Evolutionary conservation across 1,139 yeast species (phyloP).

Genomic region (Suhomyces yuchorum): DNA sequence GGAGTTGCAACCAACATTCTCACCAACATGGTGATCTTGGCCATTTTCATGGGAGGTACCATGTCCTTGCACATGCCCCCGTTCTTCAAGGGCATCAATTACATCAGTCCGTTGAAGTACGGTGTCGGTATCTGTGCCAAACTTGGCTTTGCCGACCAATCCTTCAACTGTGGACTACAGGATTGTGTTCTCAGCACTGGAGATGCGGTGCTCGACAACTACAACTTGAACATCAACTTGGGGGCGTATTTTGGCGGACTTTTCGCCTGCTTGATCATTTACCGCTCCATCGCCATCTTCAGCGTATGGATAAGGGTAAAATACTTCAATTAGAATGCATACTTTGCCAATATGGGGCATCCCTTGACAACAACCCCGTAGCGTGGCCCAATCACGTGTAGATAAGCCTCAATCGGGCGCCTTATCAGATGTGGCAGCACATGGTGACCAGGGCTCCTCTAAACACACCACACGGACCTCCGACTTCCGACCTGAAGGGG

Average conservation of each 20-base stretch:
- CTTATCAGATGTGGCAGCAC: constrained; percentile 3
- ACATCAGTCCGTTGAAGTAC: constrained; percentile 28
- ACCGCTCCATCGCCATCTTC: constrained; percentile 23
- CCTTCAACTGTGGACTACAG: constrained; percentile 32
- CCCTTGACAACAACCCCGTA: neutral
- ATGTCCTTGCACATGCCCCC: constrained; percentile 31
- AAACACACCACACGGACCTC: neutral
- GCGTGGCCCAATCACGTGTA: neutral
- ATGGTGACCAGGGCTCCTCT: constrained; percentile 2
- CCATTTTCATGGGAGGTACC: constrained; percentile 32
- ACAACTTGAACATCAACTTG: constrained; percentile 31
- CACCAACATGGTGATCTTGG: constrained; percentile 22
- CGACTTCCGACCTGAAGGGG: neutral
- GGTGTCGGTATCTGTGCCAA: constrained; percentile 36
- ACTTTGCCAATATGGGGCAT: neutral
- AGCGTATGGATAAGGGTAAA: constrained; percentile 21
- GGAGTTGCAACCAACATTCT: constrained; percentile 29
- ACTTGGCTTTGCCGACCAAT: constrained; percentile 37
- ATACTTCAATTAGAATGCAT: constrained; percentile 14
- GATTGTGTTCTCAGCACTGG: constrained; percentile 40
- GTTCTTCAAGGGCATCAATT: constrained; percentile 28
- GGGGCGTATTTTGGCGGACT: constrained; percentile 30
- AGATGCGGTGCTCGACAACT: constrained; percentile 35
- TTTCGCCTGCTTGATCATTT: constrained; percentile 22
- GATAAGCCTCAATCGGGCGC: neutral